These are phyloP conservation scores for Leucosporidium creatinivorum DNA, from an alignment of 768 basidiomycete species.

Conservation along the genomic window DNA sequence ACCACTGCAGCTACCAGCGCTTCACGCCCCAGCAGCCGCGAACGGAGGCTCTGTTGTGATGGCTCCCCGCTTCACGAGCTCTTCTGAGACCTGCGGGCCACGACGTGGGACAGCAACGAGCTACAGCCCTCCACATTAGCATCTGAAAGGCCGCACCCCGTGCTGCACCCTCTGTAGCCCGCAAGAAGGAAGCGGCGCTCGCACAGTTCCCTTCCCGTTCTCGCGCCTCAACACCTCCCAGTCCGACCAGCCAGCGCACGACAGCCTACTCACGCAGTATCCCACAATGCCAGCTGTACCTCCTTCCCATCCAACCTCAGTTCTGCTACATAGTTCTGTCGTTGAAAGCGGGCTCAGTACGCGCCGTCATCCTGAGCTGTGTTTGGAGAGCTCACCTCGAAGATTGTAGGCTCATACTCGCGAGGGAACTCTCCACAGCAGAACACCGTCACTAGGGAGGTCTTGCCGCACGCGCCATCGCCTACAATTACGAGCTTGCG, in stretches of 20 bases:
- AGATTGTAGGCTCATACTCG: slow-evolving; percentile 60
- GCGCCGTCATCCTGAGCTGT: not conserved
- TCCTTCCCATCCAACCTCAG: slow-evolving; percentile 95
- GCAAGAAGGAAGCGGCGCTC: not conserved
- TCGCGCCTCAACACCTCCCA: not conserved
- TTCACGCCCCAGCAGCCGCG: no score
- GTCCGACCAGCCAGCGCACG: not conserved
- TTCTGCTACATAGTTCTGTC: slow-evolving; percentile 92
- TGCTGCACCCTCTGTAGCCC: no score
- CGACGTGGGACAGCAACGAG: not conserved
- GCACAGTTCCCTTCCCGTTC: not conserved
- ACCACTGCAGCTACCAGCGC: no score
- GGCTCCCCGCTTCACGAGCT: no score
- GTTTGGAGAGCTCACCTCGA: slow-evolving; percentile 26
- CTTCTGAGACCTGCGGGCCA: not conserved
- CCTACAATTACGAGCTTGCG: no score
- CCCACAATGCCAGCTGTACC: slow-evolving; percentile 94
- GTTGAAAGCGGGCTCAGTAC: not conserved
- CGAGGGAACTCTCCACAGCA: slow-evolving; percentile 90
- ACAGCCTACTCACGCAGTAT: slow-evolving; percentile 75
- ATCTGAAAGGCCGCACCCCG: not conserved
- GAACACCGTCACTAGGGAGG: slow-evolving; percentile 80
- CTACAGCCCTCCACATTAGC: not conserved
- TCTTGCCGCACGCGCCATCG: slow-evolving; percentile 72
- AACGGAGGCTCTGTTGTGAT: no score